Base-by-base conservation (phyloP, 163 green algal genomes). In the Volvox carteri region DNA sequence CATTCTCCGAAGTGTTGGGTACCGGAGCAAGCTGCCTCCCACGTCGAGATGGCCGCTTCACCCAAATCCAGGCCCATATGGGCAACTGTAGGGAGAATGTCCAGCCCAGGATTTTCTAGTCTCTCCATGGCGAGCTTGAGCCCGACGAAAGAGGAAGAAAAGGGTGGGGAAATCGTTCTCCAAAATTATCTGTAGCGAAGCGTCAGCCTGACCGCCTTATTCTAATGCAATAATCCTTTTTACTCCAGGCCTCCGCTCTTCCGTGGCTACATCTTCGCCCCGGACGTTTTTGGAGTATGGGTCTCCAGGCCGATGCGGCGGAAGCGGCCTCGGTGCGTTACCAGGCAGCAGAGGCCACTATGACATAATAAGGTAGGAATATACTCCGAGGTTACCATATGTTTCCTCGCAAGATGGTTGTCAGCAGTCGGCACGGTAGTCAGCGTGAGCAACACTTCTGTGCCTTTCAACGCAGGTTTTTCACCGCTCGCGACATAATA, bases 391-490 rank as follows among this genome's bases (percentile, higher is more conserved):
- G 14, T 67, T 67, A n/a, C n/a, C n/a, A n/a, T n/a, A n/a, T n/a
- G n/a, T n/a, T n/a, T n/a, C n/a, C n/a, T n/a, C n/a, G n/a, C n/a
- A n/a, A n/a, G n/a, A n/a, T n/a, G n/a, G n/a, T n/a, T n/a, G n/a
- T n/a, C n/a, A n/a, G n/a, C n/a, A n/a, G n/a, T n/a, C n/a, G n/a
- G n/a, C n/a, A n/a, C n/a, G n/a, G n/a, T n/a, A n/a, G n/a, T n/a
- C n/a, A n/a, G n/a, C n/a, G n/a, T n/a, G n/a, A n/a, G n/a, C n/a
- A n/a, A n/a, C n/a, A n/a, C n/a, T n/a, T n/a, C n/a, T n/a, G n/a
- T n/a, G n/a, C n/a, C n/a, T n/a, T n/a, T n/a, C n/a, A 84, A 50
- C 30, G 76, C 81, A 79, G 81, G 48, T 87, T 87, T 23, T 87
- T 87, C 48, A 80, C 67, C 0, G 81, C 67, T 7, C 81, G 81